These are phyloP conservation scores for Fusarium napiforme DNA, from an alignment of 2,329 filamentous ascomycete species.

Conservation along the genomic window DNA sequence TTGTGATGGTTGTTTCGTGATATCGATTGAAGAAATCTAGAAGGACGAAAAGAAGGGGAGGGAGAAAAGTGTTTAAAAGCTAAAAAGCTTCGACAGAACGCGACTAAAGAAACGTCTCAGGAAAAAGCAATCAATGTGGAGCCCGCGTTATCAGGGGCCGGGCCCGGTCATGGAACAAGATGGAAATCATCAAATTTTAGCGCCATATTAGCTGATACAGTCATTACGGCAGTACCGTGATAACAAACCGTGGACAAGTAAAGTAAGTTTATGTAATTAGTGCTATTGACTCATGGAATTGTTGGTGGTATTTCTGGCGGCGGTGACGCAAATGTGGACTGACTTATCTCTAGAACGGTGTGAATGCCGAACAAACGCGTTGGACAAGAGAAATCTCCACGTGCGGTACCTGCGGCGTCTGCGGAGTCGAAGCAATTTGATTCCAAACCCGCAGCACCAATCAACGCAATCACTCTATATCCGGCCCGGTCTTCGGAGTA, in stretches of 20 bases:
- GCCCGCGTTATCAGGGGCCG: conserved; percentile 23
- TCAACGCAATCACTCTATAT: neutral
- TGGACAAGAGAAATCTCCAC: no score
- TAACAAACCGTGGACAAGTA: no score
- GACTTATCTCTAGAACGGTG: neutral
- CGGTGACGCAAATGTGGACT: conserved; percentile 27
- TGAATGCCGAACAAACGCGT: neutral
- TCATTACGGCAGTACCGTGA: neutral
- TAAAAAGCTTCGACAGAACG: neutral
- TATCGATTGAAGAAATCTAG: neutral
- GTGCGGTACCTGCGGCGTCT: conserved; percentile 1
- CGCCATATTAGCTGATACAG: conserved; percentile 28
- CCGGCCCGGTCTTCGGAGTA: conserved; percentile 6
- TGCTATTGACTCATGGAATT: neutral
- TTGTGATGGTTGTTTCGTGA: conserved; percentile 25
- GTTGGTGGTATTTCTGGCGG: neutral
- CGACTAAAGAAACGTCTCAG: neutral
- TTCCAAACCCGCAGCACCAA: conserved; percentile 15
- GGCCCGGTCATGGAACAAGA: conserved; percentile 21
- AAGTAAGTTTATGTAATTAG: conserved; percentile 17
- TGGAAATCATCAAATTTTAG: conserved; percentile 36
- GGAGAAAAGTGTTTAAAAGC: neutral
- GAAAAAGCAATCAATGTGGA: conserved; percentile 33
- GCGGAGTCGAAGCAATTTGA: conserved; percentile 5
- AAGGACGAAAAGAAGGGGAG: neutral